Base-by-base conservation (phyloP, 116 monocot genomes). In the Iris pallida region DNA sequence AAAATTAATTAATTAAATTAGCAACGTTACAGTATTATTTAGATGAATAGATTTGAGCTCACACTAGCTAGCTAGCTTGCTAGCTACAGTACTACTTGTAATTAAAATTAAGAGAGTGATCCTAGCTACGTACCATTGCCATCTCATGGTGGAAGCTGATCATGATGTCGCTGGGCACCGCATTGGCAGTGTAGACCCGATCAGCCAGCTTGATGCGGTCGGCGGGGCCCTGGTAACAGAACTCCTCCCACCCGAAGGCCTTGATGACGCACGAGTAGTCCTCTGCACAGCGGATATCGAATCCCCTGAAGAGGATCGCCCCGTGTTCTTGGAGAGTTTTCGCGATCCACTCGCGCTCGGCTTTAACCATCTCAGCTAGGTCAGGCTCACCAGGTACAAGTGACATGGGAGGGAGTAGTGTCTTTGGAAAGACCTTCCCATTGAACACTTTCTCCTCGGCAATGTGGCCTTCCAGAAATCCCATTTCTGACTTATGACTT, bases 171-270 rank as follows among this genome's bases (percentile, higher is more conserved):
- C 41, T 40, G 16, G 71, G 62, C 15, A 49, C 61, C 2, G 60
- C 49, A 40, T 71, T 71, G 15, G 61, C 48, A 7, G 71, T 71
- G 4, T 51, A 62, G 5, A 71, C 71, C 2, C 71, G 47, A 17
- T 61, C 52, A 9, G 61, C 62, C 18, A 62, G 16, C 53, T 59
- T 68, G 2, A 15, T 18, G 5, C 81, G 41, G 30, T 64, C 63
- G 44, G 72, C 68, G 2, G 81, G 62, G 5, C 72, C 76, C 16
- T 63, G 48, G 59, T 77, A 73, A 1, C 4, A 16, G 13, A 73
- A 52, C 64, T 76, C 81, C 8, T 76, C 73, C 73, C 73, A 73
- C 41, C 77, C 81, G 41, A 77, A 77, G 4, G 81, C 55, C 57
- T 68, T 45, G 45, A 77, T 73, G 8, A 73, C 76, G 4, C 16